phyloP scores from a whole-genome alignment of 2,329 filamentous ascomycete genomes.

The Corynespora cassiicola region DNA sequence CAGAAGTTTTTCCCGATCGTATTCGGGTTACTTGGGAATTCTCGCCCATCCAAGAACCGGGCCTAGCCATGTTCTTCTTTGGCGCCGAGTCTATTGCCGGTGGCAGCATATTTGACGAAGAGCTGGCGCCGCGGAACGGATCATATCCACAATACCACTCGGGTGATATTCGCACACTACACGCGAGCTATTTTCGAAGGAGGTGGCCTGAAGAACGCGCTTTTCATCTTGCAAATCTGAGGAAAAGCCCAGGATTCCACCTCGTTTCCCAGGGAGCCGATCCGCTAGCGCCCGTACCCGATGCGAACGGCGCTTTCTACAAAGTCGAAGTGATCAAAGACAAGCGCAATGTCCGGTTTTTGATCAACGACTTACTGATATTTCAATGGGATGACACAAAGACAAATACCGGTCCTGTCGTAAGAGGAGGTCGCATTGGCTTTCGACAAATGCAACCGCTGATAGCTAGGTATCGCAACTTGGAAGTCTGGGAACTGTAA shows the following conservation, averaged over 20 bases:
- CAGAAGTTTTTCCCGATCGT: conserved; percentile 37
- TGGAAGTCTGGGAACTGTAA: conserved; percentile 41
- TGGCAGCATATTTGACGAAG: conserved; percentile 36
- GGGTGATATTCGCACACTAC: conserved; percentile 22
- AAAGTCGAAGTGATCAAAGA: conserved; percentile 40
- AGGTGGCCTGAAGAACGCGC: conserved; percentile 33
- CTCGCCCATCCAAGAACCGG: conserved; percentile 35
- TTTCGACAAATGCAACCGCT: conserved; percentile 41
- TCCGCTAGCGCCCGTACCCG: conserved; percentile 33
- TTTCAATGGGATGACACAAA: conserved; percentile 36
- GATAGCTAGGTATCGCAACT: conserved; percentile 35
- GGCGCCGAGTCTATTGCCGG: conserved; percentile 32
- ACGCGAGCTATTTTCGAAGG: conserved; percentile 26
- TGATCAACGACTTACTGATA: conserved; percentile 33
- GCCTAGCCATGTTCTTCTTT: conserved; percentile 45
- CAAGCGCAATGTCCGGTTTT: conserved; percentile 32
- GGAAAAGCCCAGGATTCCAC: conserved; percentile 40
- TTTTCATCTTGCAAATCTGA: conserved; percentile 37
- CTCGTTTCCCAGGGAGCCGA: conserved; percentile 36
- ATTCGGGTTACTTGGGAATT: conserved; percentile 44
- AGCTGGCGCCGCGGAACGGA: conserved; percentile 32
- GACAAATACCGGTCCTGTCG: conserved; percentile 31
- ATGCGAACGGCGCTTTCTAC: conserved; percentile 37
- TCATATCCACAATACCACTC: conserved; percentile 32
- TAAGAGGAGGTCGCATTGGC: conserved; percentile 32